Base-by-base conservation (phyloP, 768 basidiomycete species). In the Roridomyces roridus region DNA sequence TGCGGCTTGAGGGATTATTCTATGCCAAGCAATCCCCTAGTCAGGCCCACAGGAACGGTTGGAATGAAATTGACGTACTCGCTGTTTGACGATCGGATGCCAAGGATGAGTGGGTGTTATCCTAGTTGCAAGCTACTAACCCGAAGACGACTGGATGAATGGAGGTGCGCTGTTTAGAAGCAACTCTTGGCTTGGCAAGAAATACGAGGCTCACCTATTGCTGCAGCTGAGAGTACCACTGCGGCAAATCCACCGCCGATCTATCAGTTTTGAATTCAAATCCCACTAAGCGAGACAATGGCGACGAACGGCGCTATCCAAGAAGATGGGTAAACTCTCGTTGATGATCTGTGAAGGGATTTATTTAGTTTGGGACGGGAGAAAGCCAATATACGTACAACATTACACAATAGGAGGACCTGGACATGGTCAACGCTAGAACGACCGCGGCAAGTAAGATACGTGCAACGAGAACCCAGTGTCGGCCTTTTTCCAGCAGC, bases 381-480 rank as follows among this genome's bases (percentile, higher is more conserved):
- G 21, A n/a, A 21, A 10, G 3, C 26, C 21, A 23, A 25, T 6
- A 14, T 11, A 45, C 89, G 52, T 66, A 91, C 89, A 55, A 97
- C 95, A 69, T 98, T 97, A 53, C 90, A 85, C 1, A 98, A 78
- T 2, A 98, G 81, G 2, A 98, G 80, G 8, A 94, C 91, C 91
- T 92, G 41, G 9, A 6, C 14, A 23, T 3, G 15, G 15, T 15
- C 11, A 34, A 34, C 2, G 5, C 6, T 14, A 18, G 5, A 10
- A 12, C n/a, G 17, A 4, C n/a, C n/a, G 2, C 2, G 39, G 39
- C 39, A 24, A 15, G 15, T 46, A 51, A n/a, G n/a, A n/a, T n/a
- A 73, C 80, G 48, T 66, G 93, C 95, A 47, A 97, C 96, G 10
- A 98, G 83, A 11, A 98, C 94, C 96, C 96, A 95, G 71, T 95